Conservation (phyloP, 495 filamentous ascomycete genomes). For the Hypoxylon trugodes region DNA sequence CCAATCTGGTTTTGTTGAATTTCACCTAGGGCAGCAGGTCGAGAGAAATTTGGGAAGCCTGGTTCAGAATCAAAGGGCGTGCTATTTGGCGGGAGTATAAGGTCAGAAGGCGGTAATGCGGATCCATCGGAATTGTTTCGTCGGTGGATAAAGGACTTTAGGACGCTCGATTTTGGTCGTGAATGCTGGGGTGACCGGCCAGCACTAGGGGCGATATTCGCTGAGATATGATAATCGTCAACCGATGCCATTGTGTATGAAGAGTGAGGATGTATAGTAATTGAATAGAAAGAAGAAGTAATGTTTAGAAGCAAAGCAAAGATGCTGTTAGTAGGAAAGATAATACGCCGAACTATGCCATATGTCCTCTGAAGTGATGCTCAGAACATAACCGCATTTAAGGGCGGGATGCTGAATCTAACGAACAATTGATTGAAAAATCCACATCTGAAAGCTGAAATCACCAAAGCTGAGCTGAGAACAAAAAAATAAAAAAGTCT, state of each 20-base stretch:
- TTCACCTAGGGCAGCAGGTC: constrained; percentile 57
- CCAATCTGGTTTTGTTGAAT: constrained; percentile 59
- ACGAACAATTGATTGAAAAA: constrained; percentile 13
- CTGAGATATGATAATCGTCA: constrained; percentile 35
- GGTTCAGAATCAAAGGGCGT: constrained; percentile 37
- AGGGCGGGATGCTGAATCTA: constrained; percentile 17
- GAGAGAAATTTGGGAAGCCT: constrained; percentile 36
- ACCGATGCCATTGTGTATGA: constrained; percentile 35
- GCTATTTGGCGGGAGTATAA: constrained; percentile 26
- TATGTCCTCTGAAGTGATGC: constrained; percentile 20
- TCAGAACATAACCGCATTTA: constrained; percentile 15
- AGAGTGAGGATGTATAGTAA: constrained; percentile 1
- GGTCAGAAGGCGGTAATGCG: constrained; percentile 47
- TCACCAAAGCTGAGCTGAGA: constrained; percentile 1
- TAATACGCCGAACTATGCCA: constrained; percentile 13
- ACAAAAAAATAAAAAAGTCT: constrained; percentile 4
- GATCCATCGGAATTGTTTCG: constrained; percentile 59
- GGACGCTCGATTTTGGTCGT: constrained; percentile 65
- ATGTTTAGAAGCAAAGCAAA: constrained; percentile 15
- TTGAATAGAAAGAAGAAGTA: not conserved
- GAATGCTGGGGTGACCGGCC: constrained; percentile 42
- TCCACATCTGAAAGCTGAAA: constrained; percentile 19
- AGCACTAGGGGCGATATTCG: constrained; percentile 27
- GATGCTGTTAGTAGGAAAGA: constrained; percentile 9
- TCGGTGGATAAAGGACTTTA: constrained; percentile 65